Evolutionary conservation across 768 basidiomycete species (phyloP).

Genomic region (Porpolomopsis calyptriformis): DNA sequence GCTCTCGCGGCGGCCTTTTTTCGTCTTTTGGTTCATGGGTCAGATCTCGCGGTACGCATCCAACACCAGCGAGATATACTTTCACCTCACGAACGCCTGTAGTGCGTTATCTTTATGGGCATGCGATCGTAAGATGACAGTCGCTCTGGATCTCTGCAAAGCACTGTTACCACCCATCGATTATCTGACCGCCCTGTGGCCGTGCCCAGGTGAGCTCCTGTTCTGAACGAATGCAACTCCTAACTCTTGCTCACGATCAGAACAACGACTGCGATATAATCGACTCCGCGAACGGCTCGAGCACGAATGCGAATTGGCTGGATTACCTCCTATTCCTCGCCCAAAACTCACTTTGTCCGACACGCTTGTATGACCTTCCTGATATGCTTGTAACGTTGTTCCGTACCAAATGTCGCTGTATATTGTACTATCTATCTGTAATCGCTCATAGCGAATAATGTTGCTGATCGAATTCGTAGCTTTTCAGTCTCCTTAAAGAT

Average conservation of each 20-base stretch:
- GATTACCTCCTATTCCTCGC: conserved; percentile 34
- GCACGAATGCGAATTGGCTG: conserved; percentile 37
- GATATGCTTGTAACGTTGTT: background rate
- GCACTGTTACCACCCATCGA: conserved; percentile 51
- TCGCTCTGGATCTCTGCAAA: conserved; percentile 54
- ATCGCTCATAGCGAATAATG: no score
- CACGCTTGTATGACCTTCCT: background rate
- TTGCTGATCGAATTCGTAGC: no score
- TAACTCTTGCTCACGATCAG: conserved; percentile 21
- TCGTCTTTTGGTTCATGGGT: conserved; percentile 67
- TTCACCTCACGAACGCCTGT: conserved; percentile 5
- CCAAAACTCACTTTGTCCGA: conserved; percentile 26
- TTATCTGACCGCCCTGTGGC: conserved; percentile 54
- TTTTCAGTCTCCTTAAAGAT: no score
- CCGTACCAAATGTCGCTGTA: background rate
- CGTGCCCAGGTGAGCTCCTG: conserved; percentile 47
- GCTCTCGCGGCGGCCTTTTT: conserved; percentile 52
- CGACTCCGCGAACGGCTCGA: conserved; percentile 35
- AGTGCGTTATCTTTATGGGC: conserved; percentile 53
- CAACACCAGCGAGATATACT: conserved; percentile 4
- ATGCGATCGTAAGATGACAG: conserved; percentile 42
- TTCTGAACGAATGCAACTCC: background rate
- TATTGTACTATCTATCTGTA: no score
- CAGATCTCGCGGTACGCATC: conserved; percentile 45
- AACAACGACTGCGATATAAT: conserved; percentile 41